Base-by-base conservation (phyloP, 352 stramenopile species). In the Phytophthora cryptogea region DNA sequence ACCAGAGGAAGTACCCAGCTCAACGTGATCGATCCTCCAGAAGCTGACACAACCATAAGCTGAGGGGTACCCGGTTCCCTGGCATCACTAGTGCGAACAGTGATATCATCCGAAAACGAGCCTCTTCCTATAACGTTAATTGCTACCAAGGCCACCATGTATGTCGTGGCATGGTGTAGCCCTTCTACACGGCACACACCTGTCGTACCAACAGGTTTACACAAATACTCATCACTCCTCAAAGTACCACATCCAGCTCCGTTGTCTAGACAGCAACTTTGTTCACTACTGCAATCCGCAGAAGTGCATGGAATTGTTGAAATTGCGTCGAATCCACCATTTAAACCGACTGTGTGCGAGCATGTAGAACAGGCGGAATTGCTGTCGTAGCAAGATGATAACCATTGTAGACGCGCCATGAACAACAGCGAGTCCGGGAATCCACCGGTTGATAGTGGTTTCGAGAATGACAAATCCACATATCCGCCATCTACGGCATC, bases 61-160 rank as follows among this genome's bases (percentile, higher is more conserved):
- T 27, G 42, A 13, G 78, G 73, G 8, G 43, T n/a, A 3, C 60
- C 62, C 16, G 78, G 75, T 6, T 20, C 26, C 30, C 58, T 68
- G 8, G 63, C 42, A 33, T 48, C 44, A 45, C 71, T 81, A 0
- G 31, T 54, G 4, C 49, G 46, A 10, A 65, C 13, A 4, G 39
- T 27, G 32, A 68, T 48, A 20, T 40, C 42, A 7, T 11, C 20
- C 0, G 68, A 83, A 45, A 57, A 70, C 0, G 56, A 47, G 1
- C 76, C 69, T 6, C 50, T 74, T 1, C 74, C 79, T 27, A 77
- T 33, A 16, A n/a, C 23, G 32, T 89, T 89, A 16, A 58, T 47
- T 0, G 65, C 53, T 20, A 45, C 43, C 35, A 86, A 59, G 0
- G 66, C 62, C 16, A 74, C 23, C 0, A 67, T n/a, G 20, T 86